Evolutionary conservation across 768 basidiomycete genomes (phyloP).

Genomic region (Hericium erinaceus): DNA sequence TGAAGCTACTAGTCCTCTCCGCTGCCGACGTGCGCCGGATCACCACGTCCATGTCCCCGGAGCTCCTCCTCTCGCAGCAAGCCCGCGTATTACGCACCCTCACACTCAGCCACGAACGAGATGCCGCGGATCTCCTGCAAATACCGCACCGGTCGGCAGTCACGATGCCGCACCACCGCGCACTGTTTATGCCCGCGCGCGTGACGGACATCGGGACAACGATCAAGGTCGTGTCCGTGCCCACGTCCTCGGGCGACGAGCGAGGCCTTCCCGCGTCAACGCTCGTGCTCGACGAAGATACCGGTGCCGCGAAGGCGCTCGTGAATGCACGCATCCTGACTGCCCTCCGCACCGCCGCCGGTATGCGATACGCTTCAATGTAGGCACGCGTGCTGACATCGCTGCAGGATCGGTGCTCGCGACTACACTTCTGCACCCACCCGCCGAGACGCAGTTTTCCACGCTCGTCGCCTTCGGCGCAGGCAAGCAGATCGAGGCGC

Average conservation of each 20-base stretch:
- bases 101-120: background rate
- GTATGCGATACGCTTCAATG: conserved; percentile 27
- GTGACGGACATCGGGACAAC: conserved; percentile 44
- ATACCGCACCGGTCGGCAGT: conserved; percentile 54
- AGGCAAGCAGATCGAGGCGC: conserved; percentile 60
- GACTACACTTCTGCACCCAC: conserved; percentile 38
- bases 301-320: conserved; percentile 62
- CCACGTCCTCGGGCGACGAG: conserved; percentile 30
- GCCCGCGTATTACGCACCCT: conserved; percentile 13
- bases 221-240: conserved; percentile 78
- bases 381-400: background rate
- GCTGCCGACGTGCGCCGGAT: conserved; percentile 46
- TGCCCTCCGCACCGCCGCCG: conserved; percentile 75
- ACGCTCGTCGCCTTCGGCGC: conserved; percentile 61
- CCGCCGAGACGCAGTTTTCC: conserved; percentile 24
- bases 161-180: conserved; percentile 42
- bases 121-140: conserved; percentile 19
- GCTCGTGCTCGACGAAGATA: conserved; percentile 61
- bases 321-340: conserved; percentile 75
- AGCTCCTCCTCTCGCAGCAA: conserved; percentile 25
- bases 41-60: conserved; percentile 33
- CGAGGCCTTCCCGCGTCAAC: conserved; percentile 71
- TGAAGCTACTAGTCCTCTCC: conserved; percentile 55
- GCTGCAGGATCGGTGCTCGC: conserved; percentile 59
- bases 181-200: conserved; percentile 80